phyloP scores from a whole-genome alignment of 2,329 filamentous ascomycete genomes.

The Alternaria metachromatica region DNA sequence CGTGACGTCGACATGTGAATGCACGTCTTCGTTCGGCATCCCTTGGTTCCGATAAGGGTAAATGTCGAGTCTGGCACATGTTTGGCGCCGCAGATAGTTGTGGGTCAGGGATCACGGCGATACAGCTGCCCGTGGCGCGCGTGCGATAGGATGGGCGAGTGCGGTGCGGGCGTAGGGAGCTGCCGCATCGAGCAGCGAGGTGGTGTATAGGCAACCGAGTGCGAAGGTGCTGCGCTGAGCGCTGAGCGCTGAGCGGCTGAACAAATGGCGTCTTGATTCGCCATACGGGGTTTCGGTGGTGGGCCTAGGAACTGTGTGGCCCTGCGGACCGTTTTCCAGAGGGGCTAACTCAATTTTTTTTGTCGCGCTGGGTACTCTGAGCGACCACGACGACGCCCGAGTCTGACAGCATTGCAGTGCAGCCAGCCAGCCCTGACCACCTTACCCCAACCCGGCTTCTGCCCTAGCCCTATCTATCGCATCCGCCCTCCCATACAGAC shows the following conservation, averaged over 20 bases:
- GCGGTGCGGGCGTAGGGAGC: slow-evolving; percentile 8
- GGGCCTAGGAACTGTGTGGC: slow-evolving; percentile 4
- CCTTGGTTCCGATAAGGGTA: slow-evolving; percentile 1
- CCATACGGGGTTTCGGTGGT: not conserved
- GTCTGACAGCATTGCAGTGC: slow-evolving; percentile 20
- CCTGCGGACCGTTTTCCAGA: slow-evolving; percentile 27
- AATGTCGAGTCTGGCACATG: not conserved
- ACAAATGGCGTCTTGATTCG: slow-evolving; percentile 13
- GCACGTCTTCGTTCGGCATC: not conserved
- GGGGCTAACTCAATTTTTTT: slow-evolving; percentile 18
- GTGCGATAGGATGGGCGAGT: slow-evolving; percentile 7
- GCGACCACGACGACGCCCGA: not conserved
- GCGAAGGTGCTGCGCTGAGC: slow-evolving; percentile 2
- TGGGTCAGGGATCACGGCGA: slow-evolving; percentile 5
- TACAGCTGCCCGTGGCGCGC: not conserved
- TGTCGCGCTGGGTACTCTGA: not conserved
- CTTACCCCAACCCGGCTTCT: slow-evolving; percentile 7
- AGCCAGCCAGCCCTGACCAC: slow-evolving; percentile 20
- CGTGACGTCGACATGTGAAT: slow-evolving; percentile 13
- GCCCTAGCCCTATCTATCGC: slow-evolving; percentile 20
- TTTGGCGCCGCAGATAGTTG: not conserved
- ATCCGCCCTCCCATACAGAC: slow-evolving; percentile 12
- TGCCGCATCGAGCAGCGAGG: slow-evolving; percentile 15
- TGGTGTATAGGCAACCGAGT: slow-evolving; percentile 25
- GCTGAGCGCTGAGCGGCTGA: slow-evolving; percentile 6